phyloP scores from a whole-genome alignment of 2,329 filamentous ascomycete species.

The Westerdykella sp. region DNA sequence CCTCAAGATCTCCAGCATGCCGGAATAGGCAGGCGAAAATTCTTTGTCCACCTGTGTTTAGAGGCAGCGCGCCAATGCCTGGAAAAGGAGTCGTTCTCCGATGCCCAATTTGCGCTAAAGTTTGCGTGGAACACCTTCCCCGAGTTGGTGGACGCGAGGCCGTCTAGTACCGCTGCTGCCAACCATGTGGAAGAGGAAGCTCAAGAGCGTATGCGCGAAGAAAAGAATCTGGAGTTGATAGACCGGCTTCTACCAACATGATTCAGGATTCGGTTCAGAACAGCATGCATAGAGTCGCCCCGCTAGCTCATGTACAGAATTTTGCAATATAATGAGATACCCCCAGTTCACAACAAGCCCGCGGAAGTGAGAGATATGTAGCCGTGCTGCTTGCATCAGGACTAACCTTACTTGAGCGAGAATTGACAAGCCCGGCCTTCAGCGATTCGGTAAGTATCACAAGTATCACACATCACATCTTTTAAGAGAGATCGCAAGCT shows the following conservation, averaged over 20 bases:
- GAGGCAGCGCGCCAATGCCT: slow-evolving; percentile 26
- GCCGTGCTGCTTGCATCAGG: too few relatives aligned
- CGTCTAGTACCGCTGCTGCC: slow-evolving; percentile 1
- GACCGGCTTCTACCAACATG: slow-evolving; percentile 16
- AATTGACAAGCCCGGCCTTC: too few relatives aligned
- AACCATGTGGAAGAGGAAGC: slow-evolving; percentile 2
- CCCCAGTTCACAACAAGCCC: too few relatives aligned
- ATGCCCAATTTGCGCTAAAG: slow-evolving; percentile 25
- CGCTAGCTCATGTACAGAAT: too few relatives aligned
- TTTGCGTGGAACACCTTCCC: slow-evolving; percentile 28
- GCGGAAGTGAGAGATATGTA: too few relatives aligned
- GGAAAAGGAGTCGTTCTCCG: slow-evolving; percentile 21
- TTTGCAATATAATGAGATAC: too few relatives aligned
- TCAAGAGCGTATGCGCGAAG: slow-evolving; percentile 6
- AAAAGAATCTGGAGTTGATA: slow-evolving; percentile 21
- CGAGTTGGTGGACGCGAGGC: slow-evolving; percentile 21
- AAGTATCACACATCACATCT: too few relatives aligned
- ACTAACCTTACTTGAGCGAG: too few relatives aligned
- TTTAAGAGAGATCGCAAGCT: too few relatives aligned
- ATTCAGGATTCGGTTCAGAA: neutral
- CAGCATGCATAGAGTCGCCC: neutral
- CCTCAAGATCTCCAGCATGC: neutral
- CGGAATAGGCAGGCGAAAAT: slow-evolving; percentile 10
- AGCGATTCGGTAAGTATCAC: too few relatives aligned
- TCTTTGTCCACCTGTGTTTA: slow-evolving; percentile 27